Percentiles rank a stretch among this genome's conserved stretches.
Evolutionary conservation across 345 rosid genomes (phyloP).

Genomic region (Excoecaria agallocha): DNA sequence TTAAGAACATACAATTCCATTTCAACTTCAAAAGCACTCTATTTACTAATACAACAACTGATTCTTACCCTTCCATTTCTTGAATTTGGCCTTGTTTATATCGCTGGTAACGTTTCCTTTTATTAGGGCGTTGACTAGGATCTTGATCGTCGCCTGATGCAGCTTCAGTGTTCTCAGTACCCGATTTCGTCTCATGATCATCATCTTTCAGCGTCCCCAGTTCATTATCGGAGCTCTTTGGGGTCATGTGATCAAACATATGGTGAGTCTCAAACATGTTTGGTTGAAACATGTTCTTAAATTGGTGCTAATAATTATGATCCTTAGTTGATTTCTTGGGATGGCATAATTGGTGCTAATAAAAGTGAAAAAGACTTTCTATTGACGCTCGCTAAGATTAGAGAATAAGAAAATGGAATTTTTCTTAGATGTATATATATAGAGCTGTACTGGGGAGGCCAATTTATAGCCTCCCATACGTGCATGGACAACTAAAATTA

Average conservation of each 20-base stretch:
- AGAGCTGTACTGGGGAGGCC: no score
- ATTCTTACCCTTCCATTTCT: conserved; percentile 84
- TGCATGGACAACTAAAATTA: no score
- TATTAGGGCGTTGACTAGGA: conserved; percentile 60
- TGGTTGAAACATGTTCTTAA: conserved; percentile 56
- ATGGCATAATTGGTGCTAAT: no score
- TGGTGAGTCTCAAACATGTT: conserved; percentile 66
- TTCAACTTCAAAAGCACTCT: not conserved
- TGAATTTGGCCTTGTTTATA: conserved; percentile 95
- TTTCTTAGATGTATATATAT: no score
- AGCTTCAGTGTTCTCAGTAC: conserved; percentile 58
- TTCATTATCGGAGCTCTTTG: conserved; percentile 56
- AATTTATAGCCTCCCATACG: no score
- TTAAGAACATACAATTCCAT: no score
- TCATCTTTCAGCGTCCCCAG: conserved; percentile 59
- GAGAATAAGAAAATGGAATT: no score
- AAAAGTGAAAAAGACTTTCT: no score
- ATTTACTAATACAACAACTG: no score
- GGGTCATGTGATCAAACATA: conserved; percentile 59
- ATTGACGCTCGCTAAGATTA: no score
- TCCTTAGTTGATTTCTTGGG: no score
- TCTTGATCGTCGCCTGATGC: conserved; percentile 75
- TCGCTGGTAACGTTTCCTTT: conserved; percentile 86
- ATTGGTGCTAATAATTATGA: not conserved
- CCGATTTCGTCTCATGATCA: conserved; percentile 75